Percentiles rank a stretch among this genome's conserved stretches.
phyloP scores from a whole-genome alignment of 192 early-diverging fungal genomes.

The Coemansia sp. region DNA sequence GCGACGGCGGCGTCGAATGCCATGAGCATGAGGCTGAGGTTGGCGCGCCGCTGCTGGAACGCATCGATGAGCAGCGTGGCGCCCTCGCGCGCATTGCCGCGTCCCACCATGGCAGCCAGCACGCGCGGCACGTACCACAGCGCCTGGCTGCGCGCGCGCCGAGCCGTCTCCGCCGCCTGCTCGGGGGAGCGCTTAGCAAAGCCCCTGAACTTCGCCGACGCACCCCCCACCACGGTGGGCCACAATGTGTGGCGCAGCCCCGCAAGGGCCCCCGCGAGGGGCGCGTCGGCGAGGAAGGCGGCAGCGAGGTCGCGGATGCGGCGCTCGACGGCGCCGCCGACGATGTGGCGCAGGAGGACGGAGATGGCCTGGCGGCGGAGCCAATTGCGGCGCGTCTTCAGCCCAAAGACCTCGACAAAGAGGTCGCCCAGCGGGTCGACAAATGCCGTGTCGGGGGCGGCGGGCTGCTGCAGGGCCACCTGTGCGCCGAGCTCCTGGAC shows the following conservation, averaged over 20 bases:
- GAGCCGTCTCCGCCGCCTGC: slow-evolving; percentile 8
- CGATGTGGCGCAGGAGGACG: slow-evolving; percentile 80
- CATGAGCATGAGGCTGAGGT: slow-evolving; percentile 76
- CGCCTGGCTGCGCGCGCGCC: slow-evolving; percentile 56
- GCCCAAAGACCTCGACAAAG: slow-evolving; percentile 92
- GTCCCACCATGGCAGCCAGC: slow-evolving; percentile 78
- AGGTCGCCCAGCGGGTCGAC: slow-evolving; percentile 79
- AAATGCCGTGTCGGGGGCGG: slow-evolving; percentile 34
- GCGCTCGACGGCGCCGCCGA: slow-evolving; percentile 87
- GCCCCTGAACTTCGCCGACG: slow-evolving; percentile 5
- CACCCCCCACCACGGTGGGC: slow-evolving; percentile 7
- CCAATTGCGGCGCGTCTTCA: slow-evolving; percentile 86
- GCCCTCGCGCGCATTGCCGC: slow-evolving; percentile 76
- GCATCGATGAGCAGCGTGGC: slow-evolving; percentile 66
- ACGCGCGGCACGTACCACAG: slow-evolving; percentile 67
- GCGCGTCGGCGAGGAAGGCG: slow-evolving; percentile 16
- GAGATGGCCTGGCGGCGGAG: slow-evolving; percentile 83
- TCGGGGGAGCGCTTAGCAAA: slow-evolving; percentile 13
- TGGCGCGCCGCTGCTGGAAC: slow-evolving; percentile 75
- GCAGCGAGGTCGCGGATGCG: slow-evolving; percentile 32
- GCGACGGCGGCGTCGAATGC: slow-evolving; percentile 73
- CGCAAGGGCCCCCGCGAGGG: slow-evolving; percentile 18
- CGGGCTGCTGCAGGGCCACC: slow-evolving; percentile 50
- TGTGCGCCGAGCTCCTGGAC: slow-evolving; percentile 69
- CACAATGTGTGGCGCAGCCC: slow-evolving; percentile 45